These are phyloP conservation scores for Aspergillus carlsbadensis DNA, from an alignment of 495 filamentous ascomycete genomes.

Conservation along the genomic window DNA sequence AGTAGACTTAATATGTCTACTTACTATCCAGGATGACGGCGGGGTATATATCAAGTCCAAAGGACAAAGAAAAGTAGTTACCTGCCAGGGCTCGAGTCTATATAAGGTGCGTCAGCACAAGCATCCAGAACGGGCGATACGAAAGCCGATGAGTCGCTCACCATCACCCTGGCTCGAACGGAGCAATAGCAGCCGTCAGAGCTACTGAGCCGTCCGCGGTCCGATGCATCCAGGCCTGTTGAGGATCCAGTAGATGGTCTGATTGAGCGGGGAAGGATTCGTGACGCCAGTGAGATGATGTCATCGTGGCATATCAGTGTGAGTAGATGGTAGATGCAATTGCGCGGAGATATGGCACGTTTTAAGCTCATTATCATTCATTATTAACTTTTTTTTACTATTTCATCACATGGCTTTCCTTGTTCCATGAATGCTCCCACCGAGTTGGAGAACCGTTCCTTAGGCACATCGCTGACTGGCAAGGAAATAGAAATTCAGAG, in stretches of 20 bases:
- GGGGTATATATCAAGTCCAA: not conserved
- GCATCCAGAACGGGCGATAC: constrained; percentile 4
- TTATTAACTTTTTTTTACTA: constrained; percentile 2
- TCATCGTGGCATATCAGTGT: not conserved
- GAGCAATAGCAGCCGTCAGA: not conserved
- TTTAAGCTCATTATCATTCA: constrained; percentile 6
- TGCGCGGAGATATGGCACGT: not conserved
- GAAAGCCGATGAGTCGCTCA: not conserved
- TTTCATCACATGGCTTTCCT: not conserved
- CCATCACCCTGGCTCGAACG: constrained; percentile 1
- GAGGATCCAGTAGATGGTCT: not conserved
- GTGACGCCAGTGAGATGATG: constrained; percentile 3
- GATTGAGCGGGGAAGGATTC: constrained; percentile 5
- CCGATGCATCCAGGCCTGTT: not conserved
- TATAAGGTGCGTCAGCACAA: not conserved
- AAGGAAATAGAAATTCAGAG: not conserved
- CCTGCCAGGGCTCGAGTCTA: not conserved
- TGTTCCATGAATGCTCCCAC: not conserved
- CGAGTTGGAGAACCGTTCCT: not conserved
- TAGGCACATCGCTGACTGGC: not conserved
- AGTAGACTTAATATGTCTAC: not conserved
- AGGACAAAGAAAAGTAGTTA: not conserved
- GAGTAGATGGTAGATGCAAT: no score
- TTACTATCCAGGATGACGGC: not conserved
- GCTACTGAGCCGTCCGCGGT: not conserved